Evolutionary conservation across 1,284 basidiomycete genomes (phyloP).

Genomic region (Anthracocystis panici-leucophaei): DNA sequence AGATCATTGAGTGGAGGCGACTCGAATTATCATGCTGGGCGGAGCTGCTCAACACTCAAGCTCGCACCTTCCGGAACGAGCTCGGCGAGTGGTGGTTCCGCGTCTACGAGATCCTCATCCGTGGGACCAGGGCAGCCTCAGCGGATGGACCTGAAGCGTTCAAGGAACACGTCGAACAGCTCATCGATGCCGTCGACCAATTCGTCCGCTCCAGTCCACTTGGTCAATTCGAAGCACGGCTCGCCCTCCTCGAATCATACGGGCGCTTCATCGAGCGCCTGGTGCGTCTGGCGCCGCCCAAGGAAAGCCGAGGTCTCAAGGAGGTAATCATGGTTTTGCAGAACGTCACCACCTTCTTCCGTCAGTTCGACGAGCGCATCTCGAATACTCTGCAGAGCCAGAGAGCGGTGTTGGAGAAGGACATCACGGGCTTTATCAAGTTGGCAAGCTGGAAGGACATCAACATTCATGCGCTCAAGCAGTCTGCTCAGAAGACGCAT

Average conservation of each 20-base stretch:
- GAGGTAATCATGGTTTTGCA: slow-evolving; percentile 75
- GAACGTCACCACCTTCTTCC: slow-evolving; percentile 78
- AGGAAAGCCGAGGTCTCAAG: slow-evolving; percentile 43
- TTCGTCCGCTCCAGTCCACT: slow-evolving; percentile 83
- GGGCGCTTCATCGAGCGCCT: slow-evolving; percentile 66
- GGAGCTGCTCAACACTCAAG: slow-evolving; percentile 76
- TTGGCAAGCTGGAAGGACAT: slow-evolving; percentile 98
- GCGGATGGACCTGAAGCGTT: slow-evolving; percentile 70
- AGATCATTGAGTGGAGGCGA: slow-evolving; percentile 91
- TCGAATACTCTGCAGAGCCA: slow-evolving; percentile 75
- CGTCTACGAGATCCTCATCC: slow-evolving; percentile 84
- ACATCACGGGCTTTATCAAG: slow-evolving; percentile 87
- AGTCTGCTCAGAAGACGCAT: slow-evolving; percentile 91
- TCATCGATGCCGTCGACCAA: slow-evolving; percentile 84
- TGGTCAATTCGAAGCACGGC: slow-evolving; percentile 82
- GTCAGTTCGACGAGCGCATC: slow-evolving; percentile 76
- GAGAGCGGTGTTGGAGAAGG: slow-evolving; percentile 79
- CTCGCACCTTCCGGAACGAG: slow-evolving; percentile 65
- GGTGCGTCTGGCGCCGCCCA: slow-evolving; percentile 39
- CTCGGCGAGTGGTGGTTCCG: slow-evolving; percentile 92
- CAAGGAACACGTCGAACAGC: slow-evolving; percentile 76
- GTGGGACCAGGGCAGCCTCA: slow-evolving; percentile 43
- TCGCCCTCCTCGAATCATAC: slow-evolving; percentile 81
- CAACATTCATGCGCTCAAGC: slow-evolving; percentile 92
- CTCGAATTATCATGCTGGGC: slow-evolving; percentile 91